These are phyloP conservation scores for Bothriochloa decipiens DNA, from an alignment of 176 grass and related monocot genomes.

Conservation along the genomic window DNA sequence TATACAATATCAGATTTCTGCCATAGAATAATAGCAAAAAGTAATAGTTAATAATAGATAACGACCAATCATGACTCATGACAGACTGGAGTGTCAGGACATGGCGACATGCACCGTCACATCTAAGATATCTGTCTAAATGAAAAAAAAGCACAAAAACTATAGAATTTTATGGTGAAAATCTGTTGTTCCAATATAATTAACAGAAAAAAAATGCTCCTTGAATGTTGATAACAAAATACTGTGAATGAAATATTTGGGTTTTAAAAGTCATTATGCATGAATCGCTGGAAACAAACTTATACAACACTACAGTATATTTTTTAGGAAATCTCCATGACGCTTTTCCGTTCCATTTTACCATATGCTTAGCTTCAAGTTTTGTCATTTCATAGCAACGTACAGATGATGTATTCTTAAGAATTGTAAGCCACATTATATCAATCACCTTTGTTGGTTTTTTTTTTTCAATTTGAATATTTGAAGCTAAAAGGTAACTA, in stretches of 20 bases:
- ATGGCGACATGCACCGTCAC: neutral
- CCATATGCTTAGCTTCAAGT: conserved; percentile 2
- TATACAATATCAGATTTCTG: neutral
- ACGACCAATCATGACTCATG: neutral
- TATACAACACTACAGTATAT: conserved; percentile 10
- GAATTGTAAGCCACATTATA: neutral
- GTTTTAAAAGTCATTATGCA: conserved; percentile 2
- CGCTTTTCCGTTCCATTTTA: conserved; percentile 8
- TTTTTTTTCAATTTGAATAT: conserved; percentile 25
- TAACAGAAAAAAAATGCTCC: neutral
- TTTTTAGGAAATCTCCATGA: conserved; percentile 5
- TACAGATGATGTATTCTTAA: conserved; percentile 3
- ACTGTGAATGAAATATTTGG: neutral
- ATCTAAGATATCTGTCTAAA: neutral
- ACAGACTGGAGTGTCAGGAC: neutral
- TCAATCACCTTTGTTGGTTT: neutral
- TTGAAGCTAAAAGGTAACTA: conserved; percentile 26
- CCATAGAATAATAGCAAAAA: neutral
- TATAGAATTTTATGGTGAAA: neutral
- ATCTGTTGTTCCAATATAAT: conserved; percentile 6
- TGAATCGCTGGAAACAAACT: neutral
- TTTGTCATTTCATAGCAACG: conserved; percentile 8
- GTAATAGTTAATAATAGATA: neutral
- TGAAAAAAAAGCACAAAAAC: conserved; percentile 11
- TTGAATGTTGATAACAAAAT: conserved; percentile 24